phyloP scores from a whole-genome alignment of 768 basidiomycete genomes.

The Chlorophyllum brunneum region DNA sequence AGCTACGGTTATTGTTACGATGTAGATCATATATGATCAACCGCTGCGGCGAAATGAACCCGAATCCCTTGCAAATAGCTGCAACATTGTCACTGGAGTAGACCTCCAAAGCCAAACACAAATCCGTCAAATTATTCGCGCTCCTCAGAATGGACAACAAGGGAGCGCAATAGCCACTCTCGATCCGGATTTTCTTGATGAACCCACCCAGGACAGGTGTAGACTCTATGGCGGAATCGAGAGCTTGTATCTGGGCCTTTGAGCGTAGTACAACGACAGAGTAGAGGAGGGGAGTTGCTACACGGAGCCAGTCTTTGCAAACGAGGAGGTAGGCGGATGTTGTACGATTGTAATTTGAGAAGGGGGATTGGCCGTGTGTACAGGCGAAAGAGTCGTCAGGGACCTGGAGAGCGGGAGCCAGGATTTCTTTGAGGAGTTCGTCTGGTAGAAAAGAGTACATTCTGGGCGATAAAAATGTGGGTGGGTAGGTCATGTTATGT shows the following conservation, averaged over 20 bases:
- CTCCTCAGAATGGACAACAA: not conserved
- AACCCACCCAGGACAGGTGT: constrained; percentile 16
- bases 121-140: not conserved
- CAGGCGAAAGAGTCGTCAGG: constrained; percentile 18
- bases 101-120: constrained; percentile 4
- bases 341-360: constrained; percentile 14
- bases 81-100: constrained; percentile 7
- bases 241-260: constrained; percentile 22
- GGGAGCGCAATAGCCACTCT: constrained; percentile 18
- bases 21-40: constrained; percentile 2
- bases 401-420: constrained; percentile 18
- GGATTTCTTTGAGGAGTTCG: constrained; percentile 20
- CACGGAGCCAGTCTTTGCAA: constrained; percentile 24
- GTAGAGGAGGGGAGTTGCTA: constrained; percentile 25
- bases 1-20: not conserved
- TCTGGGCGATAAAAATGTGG: not conserved
- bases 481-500: not conserved
- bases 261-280: constrained; percentile 23
- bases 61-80: not conserved
- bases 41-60: not conserved
- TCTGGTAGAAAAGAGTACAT: constrained; percentile 18
- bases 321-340: constrained; percentile 20
- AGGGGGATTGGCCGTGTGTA: constrained; percentile 14
- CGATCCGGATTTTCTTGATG: constrained; percentile 21
- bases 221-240: constrained; percentile 15